Conservation (phyloP, 2,329 filamentous ascomycete genomes). For the Diaporthe amygdali region DNA sequence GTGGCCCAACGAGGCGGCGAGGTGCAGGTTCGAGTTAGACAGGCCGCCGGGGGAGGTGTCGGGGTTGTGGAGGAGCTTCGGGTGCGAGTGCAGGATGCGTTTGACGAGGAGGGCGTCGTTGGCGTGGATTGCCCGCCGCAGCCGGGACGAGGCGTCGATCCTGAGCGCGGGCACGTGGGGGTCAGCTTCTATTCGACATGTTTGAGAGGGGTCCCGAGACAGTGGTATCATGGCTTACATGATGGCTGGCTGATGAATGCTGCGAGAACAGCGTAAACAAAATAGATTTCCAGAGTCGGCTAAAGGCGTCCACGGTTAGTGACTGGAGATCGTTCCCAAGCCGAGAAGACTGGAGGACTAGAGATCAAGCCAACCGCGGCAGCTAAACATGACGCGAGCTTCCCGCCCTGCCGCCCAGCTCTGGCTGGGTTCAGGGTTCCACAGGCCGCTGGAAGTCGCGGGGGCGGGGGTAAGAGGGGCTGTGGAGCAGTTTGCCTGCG, state of each 20-base stretch:
- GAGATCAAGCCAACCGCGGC: not conserved
- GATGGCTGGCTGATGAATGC: not conserved
- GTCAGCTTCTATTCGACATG: not conserved
- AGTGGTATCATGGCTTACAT: not conserved
- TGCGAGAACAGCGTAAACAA: not conserved
- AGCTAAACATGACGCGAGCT: constrained; percentile 3
- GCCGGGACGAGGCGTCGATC: constrained; percentile 78
- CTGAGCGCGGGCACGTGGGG: constrained; percentile 42
- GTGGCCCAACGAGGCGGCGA: constrained; percentile 77
- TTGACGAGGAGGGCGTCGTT: constrained; percentile 74
- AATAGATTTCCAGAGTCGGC: constrained; percentile 4
- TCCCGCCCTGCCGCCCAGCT: not conserved
- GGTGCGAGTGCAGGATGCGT: constrained; percentile 78
- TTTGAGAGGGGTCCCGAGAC: not conserved
- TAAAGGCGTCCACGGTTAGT: not conserved
- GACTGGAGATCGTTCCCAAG: not conserved
- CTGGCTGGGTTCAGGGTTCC: not conserved
- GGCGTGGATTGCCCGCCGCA: constrained; percentile 81
- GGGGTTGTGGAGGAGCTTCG: constrained; percentile 76
- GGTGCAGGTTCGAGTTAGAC: constrained; percentile 83
- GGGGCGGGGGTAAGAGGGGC: not conserved
- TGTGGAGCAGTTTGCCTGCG: not conserved
- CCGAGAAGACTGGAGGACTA: not conserved
- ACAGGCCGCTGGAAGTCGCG: not conserved
- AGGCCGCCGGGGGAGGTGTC: constrained; percentile 71